phyloP scores from a whole-genome alignment of 306 rosid species.

The Gastrolobium villosum region DNA sequence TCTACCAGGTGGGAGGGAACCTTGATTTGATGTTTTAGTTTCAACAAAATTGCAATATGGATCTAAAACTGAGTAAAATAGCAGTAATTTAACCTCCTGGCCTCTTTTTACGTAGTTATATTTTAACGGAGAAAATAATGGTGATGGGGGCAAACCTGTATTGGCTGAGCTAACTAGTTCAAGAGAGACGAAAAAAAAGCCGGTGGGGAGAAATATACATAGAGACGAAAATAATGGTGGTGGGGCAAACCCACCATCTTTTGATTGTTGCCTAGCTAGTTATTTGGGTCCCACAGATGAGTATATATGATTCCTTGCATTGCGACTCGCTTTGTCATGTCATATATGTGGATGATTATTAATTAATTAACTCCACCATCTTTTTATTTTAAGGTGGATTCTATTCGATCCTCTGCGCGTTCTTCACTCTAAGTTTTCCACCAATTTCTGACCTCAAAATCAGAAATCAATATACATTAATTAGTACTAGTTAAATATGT shows the following conservation, averaged over 20 bases:
- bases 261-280: constrained; percentile 8
- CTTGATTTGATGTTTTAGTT: constrained; percentile 15
- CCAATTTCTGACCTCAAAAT: constrained; percentile 22
- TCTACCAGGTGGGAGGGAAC: background rate
- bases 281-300: background rate
- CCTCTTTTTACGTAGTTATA: background rate
- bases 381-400: constrained; percentile 42
- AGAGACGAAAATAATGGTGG: too few relatives aligned
- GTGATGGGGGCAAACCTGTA: background rate
- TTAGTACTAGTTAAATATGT: background rate
- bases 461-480: constrained; percentile 1
- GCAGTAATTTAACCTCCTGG: background rate
- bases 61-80: background rate
- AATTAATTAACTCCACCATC: constrained; percentile 30
- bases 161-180: background rate
- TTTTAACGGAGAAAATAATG: background rate
- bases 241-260: constrained; percentile 16
- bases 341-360: constrained; percentile 23
- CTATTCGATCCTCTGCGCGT: background rate
- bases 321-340: background rate
- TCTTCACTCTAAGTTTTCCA: constrained; percentile 1
- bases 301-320: constrained; percentile 30
- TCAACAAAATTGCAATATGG: background rate
- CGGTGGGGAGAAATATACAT: background rate
- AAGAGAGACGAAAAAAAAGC: constrained; percentile 8